These are phyloP conservation scores for Talaromyces sp. DNA, from an alignment of 2,329 filamentous ascomycete species.

Conservation along the genomic window DNA sequence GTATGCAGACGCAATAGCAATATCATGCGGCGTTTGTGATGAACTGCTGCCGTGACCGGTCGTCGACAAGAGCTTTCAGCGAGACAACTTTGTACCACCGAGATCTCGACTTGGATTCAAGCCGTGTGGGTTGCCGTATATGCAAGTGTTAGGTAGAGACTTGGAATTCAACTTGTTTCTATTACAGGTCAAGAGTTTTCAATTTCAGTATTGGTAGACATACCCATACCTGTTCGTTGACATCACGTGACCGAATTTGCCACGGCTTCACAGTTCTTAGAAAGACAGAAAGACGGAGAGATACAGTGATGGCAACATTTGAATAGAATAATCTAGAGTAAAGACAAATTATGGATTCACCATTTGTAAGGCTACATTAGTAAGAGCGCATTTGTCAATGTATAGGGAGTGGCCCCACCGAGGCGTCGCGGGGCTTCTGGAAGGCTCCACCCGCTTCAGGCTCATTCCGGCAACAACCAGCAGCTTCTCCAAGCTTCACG, in stretches of 20 bases:
- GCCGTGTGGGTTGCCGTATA: background rate
- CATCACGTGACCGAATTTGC: background rate
- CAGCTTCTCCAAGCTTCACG: slow-evolving; percentile 5
- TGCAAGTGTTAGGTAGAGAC: background rate
- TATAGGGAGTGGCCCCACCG: background rate
- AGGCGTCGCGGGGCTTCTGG: slow-evolving; percentile 3
- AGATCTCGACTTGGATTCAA: background rate
- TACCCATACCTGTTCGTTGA: too few species aligned
- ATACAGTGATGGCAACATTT: too few species aligned
- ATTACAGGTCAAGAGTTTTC: background rate
- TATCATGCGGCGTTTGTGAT: background rate
- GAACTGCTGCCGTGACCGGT: background rate
- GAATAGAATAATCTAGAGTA: too few species aligned
- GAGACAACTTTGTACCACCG: background rate
- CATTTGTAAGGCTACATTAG: background rate
- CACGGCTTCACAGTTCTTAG: background rate
- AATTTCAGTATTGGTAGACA: background rate
- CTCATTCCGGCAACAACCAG: background rate
- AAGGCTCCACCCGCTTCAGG: slow-evolving; percentile 7
- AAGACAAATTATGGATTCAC: background rate
- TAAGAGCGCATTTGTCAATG: background rate
- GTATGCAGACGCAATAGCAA: background rate
- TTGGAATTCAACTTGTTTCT: background rate
- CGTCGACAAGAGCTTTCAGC: background rate
- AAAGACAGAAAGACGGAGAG: too few species aligned